These are phyloP conservation scores for Cynara cardunculus DNA, from an alignment of 129 eudicot genomes.

Conservation along the genomic window DNA sequence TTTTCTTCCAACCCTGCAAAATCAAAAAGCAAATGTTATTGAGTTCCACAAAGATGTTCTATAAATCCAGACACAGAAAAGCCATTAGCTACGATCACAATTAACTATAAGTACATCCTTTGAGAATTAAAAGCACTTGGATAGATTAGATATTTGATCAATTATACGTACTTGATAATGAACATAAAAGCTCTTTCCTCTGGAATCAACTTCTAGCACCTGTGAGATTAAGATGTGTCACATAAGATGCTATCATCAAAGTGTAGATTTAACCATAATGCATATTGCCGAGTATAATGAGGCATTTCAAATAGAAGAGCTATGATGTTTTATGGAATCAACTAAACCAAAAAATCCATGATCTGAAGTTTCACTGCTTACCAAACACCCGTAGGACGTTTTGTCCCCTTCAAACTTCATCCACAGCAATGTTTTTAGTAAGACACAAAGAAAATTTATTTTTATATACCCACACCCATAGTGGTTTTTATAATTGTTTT, in stretches of 20 bases:
- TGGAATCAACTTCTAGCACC: constrained; percentile 57
- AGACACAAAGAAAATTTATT: neutral
- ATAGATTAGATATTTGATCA: neutral
- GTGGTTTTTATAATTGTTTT: no score
- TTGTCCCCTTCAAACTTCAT: neutral
- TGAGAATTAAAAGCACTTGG: neutral
- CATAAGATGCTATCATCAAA: constrained; percentile 12
- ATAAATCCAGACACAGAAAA: neutral
- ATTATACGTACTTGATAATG: constrained; percentile 68
- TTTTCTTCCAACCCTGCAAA: constrained; percentile 87
- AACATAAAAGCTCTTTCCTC: constrained; percentile 34
- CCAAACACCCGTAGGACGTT: neutral
- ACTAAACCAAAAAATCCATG: neutral
- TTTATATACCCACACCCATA: neutral
- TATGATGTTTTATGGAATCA: constrained; percentile 5
- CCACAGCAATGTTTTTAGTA: neutral
- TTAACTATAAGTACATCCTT: neutral
- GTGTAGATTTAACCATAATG: neutral
- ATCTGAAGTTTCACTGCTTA: neutral
- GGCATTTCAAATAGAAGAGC: neutral
- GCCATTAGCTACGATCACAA: neutral
- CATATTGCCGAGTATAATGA: neutral
- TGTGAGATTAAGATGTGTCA: constrained; percentile 20
- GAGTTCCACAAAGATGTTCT: neutral
- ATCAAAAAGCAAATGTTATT: constrained; percentile 4